A percentile compares a stretch with the other conserved stretches of the same genome.
These are phyloP conservation scores for Yamadazyma aaseri DNA, from an alignment of 1,139 yeast genomes.

Conservation along the genomic window DNA sequence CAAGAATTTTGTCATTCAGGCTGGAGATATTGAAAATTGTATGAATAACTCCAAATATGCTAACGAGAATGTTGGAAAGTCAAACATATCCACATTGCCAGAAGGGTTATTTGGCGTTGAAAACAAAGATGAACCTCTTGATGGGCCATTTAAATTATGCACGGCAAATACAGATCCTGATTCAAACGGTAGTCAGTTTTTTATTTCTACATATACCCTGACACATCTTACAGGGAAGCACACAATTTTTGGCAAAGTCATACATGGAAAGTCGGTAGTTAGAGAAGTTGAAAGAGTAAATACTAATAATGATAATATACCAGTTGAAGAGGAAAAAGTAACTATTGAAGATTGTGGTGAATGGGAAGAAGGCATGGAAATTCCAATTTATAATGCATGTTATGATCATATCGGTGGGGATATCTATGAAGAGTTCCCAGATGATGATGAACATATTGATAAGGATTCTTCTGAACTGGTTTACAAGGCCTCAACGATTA, in stretches of 20 bases:
- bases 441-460: conserved; percentile 59
- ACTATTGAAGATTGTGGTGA: conserved; percentile 66
- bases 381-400: conserved; percentile 64
- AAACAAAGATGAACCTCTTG: conserved; percentile 46
- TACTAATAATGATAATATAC: conserved; percentile 44
- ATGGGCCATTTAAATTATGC: conserved; percentile 53
- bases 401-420: conserved; percentile 65
- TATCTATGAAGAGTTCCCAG: conserved; percentile 72
- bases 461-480: conserved; percentile 58
- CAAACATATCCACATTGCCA: conserved; percentile 49
- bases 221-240: conserved; percentile 77
- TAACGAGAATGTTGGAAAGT: conserved; percentile 44
- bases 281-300: conserved; percentile 57
- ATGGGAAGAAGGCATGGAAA: conserved; percentile 51
- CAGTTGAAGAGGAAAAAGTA: conserved; percentile 27
- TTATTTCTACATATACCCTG: conserved; percentile 68
- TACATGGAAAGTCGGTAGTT: conserved; percentile 68
- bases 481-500: conserved; percentile 47
- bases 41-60: conserved; percentile 26
- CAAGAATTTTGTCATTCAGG: conserved; percentile 78
- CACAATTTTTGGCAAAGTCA: conserved; percentile 68
- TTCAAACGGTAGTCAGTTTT: conserved; percentile 74
- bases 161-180: conserved; percentile 65
- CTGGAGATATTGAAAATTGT: conserved; percentile 56
- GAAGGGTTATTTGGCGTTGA: conserved; percentile 58